These are phyloP conservation scores for Microdochium paspali DNA, from an alignment of 2,329 filamentous ascomycete species.

Conservation along the genomic window DNA sequence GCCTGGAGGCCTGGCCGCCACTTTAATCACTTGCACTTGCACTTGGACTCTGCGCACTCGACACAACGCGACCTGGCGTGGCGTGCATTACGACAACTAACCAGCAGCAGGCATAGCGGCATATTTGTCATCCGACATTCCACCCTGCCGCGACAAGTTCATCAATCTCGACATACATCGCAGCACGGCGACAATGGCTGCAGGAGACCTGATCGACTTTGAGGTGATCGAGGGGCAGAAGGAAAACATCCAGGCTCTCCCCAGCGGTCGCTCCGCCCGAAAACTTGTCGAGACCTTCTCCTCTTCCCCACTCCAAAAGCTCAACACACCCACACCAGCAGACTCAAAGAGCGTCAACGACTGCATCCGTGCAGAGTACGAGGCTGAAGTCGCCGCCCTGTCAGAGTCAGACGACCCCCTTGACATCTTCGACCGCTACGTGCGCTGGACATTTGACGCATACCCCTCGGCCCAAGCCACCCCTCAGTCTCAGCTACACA, in stretches of 20 bases:
- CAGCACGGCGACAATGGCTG: slow-evolving; percentile 34
- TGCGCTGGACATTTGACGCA: slow-evolving; percentile 91
- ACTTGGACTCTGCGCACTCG: neutral
- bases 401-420: slow-evolving; percentile 89
- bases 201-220: slow-evolving; percentile 59
- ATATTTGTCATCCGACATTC: too few relatives aligned
- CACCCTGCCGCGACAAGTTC: neutral
- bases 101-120: neutral
- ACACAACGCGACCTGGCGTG: neutral
- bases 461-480: slow-evolving; percentile 93
- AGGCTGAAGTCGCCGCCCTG: slow-evolving; percentile 69
- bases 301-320: slow-evolving; percentile 48
- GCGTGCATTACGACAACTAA: neutral
- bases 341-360: slow-evolving; percentile 72
- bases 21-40: neutral
- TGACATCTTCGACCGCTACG: slow-evolving; percentile 91
- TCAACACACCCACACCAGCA: slow-evolving; percentile 55
- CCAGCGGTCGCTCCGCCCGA: slow-evolving; percentile 77
- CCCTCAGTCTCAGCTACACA: slow-evolving; percentile 79
- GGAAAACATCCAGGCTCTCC: slow-evolving; percentile 93
- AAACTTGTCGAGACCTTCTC: slow-evolving; percentile 80
- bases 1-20: neutral
- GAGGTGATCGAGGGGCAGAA: slow-evolving; percentile 94
- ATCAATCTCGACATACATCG: slow-evolving; percentile 6
- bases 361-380: slow-evolving; percentile 71